A percentile compares a stretch with the other conserved stretches of the same genome.
phyloP scores from a whole-genome alignment of 192 early-diverging fungal genomes.

The Geosiphon pyriformis region DNA sequence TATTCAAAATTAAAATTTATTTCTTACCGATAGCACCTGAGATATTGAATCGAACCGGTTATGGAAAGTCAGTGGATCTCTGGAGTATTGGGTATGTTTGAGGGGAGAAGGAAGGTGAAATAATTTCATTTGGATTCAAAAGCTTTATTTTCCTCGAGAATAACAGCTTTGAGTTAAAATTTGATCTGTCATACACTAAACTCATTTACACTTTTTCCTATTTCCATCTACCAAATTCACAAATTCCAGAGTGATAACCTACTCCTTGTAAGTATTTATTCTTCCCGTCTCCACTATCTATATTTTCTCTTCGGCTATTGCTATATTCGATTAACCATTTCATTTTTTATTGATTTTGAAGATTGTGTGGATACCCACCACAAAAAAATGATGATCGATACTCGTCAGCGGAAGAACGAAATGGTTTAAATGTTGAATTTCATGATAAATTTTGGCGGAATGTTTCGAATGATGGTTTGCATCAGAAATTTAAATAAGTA shows the following conservation, averaged over 20 bases:
- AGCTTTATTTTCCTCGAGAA: too few species aligned
- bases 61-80: conserved; percentile 89
- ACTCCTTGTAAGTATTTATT: conserved; percentile 58
- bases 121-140: too few species aligned
- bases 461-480: conserved; percentile 72
- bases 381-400: conserved; percentile 60
- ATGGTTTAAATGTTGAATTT: conserved; percentile 61
- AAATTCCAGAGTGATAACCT: conserved; percentile 76
- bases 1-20: background rate
- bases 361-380: conserved; percentile 76
- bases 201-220: too few species aligned
- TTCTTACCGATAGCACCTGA: conserved; percentile 61
- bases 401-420: conserved; percentile 54
- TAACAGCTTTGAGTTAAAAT: too few species aligned
- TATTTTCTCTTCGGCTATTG: too few species aligned
- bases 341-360: conserved; percentile 19
- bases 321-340: background rate
- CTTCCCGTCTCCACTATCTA: background rate
- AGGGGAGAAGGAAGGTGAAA: too few species aligned
- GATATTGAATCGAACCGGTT: conserved; percentile 73
- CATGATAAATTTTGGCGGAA: conserved; percentile 74
- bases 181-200: too few species aligned
- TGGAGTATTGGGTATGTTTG: conserved; percentile 74
- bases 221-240: too few species aligned
- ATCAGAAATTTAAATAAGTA: conserved; percentile 16